Evolutionary conservation across 2,329 filamentous ascomycete genomes (phyloP), one percentile per base, ranked within the genome.

Genomic region (Ilyonectria destructans): DNA sequence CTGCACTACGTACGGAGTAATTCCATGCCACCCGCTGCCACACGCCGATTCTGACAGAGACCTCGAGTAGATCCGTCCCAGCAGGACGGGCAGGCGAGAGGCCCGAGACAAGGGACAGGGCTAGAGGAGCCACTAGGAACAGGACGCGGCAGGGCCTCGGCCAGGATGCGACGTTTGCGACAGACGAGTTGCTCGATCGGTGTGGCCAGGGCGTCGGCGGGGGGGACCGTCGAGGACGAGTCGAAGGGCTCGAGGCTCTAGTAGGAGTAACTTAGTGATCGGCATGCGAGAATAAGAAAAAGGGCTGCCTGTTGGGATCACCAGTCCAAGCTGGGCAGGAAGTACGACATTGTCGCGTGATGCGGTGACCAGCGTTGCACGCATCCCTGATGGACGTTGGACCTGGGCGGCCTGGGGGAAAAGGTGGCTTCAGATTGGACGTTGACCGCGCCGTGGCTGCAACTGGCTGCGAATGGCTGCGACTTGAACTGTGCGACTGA

Each of bases 311-410:
- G 65, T 62, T 65, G 57, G 60, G 69, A 71, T 74, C 69, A 71
- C 68, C 68, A 65, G 66, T 49, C 69, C 33, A 55, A 57, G 49
- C 51, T 59, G 54, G 59, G 55, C 54, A 48, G 55, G 40, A 65
- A 58, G 69, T 71, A 68, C 70, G 67, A 72, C 58, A 64, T 73
- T 74, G 70, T 76, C 71, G 74, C 73, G 74, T 76, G 74, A 76
- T 75, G 58, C 46, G 63, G 71, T 65, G 58, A 40, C 37, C 48
- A 21, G 49, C 58, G 62, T 68, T 57, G 62, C 60, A 57, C 62
- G 70, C 72, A 64, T 63, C 71, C 70, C 63, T 73, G 71, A 58
- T 56, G 56, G 67, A 61, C 65, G 59, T 68, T 54, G 56, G 71
- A 48, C 58, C 64, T 58, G 58, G 48, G 54, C 54, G 12, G 55